These are phyloP conservation scores for Teunomyces tritomae DNA, from an alignment of 805 yeast genomes.

Conservation along the genomic window DNA sequence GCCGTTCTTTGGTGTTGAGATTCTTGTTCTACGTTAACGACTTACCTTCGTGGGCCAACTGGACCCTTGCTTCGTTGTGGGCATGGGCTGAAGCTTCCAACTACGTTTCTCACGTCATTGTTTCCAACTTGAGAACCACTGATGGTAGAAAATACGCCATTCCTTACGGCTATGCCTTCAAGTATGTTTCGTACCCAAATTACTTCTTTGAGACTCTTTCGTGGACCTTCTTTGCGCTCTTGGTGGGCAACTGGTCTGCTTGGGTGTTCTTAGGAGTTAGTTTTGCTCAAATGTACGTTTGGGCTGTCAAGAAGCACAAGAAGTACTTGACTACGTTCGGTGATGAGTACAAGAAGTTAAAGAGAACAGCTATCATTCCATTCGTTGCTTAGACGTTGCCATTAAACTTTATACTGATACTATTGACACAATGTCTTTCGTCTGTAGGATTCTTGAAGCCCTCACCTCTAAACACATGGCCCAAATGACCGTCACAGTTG, in stretches of 20 bases:
- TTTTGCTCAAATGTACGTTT: constrained; percentile 77
- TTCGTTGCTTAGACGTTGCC: constrained; percentile 47
- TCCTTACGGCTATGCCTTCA: constrained; percentile 84
- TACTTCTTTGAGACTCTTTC: constrained; percentile 81
- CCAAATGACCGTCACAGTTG: constrained; percentile 90
- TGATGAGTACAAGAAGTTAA: constrained; percentile 71
- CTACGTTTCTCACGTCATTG: constrained; percentile 64
- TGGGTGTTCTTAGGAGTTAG: constrained; percentile 70
- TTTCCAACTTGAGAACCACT: constrained; percentile 56
- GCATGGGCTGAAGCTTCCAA: constrained; percentile 68
- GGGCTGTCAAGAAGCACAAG: constrained; percentile 88
- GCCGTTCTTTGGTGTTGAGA: constrained; percentile 12
- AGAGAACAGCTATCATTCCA: constrained; percentile 75
- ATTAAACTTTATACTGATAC: constrained; percentile 69
- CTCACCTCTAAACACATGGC: constrained; percentile 93
- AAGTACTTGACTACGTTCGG: constrained; percentile 68
- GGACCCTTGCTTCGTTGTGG: constrained; percentile 45
- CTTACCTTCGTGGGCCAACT: constrained; percentile 27
- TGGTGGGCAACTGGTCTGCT: constrained; percentile 77
- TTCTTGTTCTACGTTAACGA: constrained; percentile 46
- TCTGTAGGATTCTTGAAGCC: constrained; percentile 87
- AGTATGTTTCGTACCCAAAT: constrained; percentile 85
- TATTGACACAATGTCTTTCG: constrained; percentile 93
- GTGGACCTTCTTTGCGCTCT: constrained; percentile 69
- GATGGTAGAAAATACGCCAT: constrained; percentile 56